These are phyloP conservation scores for Radiomyces spectabilis DNA, from an alignment of 192 early-diverging fungal genomes.

Conservation along the genomic window DNA sequence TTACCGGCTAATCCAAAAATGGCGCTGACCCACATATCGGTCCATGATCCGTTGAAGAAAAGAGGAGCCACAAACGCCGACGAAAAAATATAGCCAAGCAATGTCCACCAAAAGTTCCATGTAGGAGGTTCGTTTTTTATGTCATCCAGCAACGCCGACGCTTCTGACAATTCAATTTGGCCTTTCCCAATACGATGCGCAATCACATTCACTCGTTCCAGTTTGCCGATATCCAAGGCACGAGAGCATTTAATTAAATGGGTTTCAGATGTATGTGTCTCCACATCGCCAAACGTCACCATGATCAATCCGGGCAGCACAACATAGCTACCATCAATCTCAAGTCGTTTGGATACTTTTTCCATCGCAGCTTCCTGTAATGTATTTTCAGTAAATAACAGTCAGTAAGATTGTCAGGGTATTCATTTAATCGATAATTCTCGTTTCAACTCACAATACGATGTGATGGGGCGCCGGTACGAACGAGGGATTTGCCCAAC, in stretches of 20 bases:
- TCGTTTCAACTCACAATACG: constrained; percentile 33
- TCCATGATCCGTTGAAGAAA: constrained; percentile 57
- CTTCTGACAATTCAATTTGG: constrained; percentile 45
- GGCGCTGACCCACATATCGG: constrained; percentile 51
- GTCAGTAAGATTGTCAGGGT: not conserved
- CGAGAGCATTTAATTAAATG: constrained; percentile 51
- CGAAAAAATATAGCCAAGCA: constrained; percentile 39
- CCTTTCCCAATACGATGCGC: constrained; percentile 48
- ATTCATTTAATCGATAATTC: not conserved
- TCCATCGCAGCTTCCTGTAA: constrained; percentile 41
- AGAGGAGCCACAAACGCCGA: constrained; percentile 56
- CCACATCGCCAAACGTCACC: constrained; percentile 66
- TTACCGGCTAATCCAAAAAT: constrained; percentile 51
- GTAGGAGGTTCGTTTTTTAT: constrained; percentile 52
- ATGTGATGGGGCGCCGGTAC: constrained; percentile 44
- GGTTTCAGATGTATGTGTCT: constrained; percentile 70
- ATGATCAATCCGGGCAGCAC: constrained; percentile 67
- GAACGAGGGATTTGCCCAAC: constrained; percentile 37
- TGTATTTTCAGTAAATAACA: too few species aligned
- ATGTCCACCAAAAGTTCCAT: constrained; percentile 45
- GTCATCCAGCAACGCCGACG: constrained; percentile 40
- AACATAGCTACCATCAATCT: constrained; percentile 58
- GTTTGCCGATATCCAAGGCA: constrained; percentile 63
- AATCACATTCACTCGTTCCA: constrained; percentile 54
- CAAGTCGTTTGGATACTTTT: constrained; percentile 38